Conservation (phyloP, 1,284 basidiomycete species). For the Leccinum subrobustum region DNA sequence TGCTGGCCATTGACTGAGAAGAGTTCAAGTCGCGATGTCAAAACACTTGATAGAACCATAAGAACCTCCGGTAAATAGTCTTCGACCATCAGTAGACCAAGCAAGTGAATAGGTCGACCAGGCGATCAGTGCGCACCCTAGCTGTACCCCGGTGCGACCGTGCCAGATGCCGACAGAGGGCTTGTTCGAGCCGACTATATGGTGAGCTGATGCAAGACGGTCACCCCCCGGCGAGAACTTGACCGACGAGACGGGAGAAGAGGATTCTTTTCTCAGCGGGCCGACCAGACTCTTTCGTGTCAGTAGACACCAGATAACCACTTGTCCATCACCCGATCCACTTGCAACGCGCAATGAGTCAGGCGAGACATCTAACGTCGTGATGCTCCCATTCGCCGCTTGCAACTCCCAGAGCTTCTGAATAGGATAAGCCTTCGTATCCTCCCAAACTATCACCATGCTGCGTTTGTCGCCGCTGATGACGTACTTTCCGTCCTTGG, state of each 20-base stretch:
- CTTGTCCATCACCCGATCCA: constrained; percentile 5
- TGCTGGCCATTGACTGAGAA: neutral
- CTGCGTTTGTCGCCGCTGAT: constrained; percentile 7
- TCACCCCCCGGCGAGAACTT: constrained; percentile 18
- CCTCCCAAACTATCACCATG: constrained; percentile 10
- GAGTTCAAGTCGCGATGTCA: neutral
- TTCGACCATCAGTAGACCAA: constrained; percentile 12
- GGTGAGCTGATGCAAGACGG: constrained; percentile 8
- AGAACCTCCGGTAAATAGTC: constrained; percentile 4
- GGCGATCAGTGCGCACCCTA: neutral
- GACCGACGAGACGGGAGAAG: constrained; percentile 7
- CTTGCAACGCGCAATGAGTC: constrained; percentile 8
- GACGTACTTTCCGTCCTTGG: constrained; percentile 8
- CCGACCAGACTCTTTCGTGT: neutral
- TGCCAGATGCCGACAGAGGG: constrained; percentile 13
- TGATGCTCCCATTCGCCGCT: neutral
- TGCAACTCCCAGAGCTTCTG: neutral
- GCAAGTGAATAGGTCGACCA: constrained; percentile 6
- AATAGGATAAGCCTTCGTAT: neutral
- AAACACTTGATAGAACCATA: constrained; percentile 7
- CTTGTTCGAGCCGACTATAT: neutral
- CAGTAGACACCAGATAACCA: constrained; percentile 22
- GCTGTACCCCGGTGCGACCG: constrained; percentile 5
- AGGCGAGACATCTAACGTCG: constrained; percentile 8
- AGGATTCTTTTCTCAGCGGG: neutral